Evolutionary conservation across 257 asterid species (phyloP).

Genomic region (Phtheirospermum japonicum): DNA sequence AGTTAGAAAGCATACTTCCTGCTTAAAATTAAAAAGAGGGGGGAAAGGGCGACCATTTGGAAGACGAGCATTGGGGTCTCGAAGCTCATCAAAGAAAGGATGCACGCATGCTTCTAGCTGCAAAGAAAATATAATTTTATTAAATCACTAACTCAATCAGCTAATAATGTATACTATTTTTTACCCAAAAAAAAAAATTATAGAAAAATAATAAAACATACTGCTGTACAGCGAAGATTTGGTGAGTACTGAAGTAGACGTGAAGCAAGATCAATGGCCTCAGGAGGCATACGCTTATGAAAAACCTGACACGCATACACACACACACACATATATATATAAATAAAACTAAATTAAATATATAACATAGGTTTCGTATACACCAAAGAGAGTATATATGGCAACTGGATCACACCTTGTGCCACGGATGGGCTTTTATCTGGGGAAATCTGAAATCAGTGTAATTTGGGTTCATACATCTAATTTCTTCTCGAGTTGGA

Average conservation of each 20-base stretch:
- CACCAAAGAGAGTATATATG: background rate
- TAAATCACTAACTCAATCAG: background rate
- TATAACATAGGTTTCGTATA: too few relatives aligned
- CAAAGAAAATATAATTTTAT: slow-evolving; percentile 26
- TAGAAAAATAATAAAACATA: slow-evolving; percentile 29
- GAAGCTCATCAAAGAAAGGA: slow-evolving; percentile 88
- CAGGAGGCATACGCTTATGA: slow-evolving; percentile 93
- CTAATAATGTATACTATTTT: background rate
- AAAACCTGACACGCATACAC: slow-evolving; percentile 53
- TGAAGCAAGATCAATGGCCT: slow-evolving; percentile 92
- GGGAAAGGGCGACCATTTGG: slow-evolving; percentile 80
- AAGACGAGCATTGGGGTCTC: slow-evolving; percentile 74
- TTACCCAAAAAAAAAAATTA: background rate
- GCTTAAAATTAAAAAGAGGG: slow-evolving; percentile 76
- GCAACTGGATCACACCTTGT: slow-evolving; percentile 38
- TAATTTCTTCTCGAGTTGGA: slow-evolving; percentile 92
- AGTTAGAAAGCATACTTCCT: slow-evolving; percentile 51
- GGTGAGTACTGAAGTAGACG: slow-evolving; percentile 92
- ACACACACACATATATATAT: background rate
- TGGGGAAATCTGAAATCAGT: slow-evolving; percentile 91
- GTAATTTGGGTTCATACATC: slow-evolving; percentile 92
- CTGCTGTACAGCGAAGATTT: slow-evolving; percentile 88
- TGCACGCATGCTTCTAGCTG: slow-evolving; percentile 93
- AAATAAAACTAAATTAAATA: too few relatives aligned
- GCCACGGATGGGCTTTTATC: slow-evolving; percentile 96